Conservation (phyloP, 495 filamentous ascomycete species). For the Hypoxylon subgilvum region DNA sequence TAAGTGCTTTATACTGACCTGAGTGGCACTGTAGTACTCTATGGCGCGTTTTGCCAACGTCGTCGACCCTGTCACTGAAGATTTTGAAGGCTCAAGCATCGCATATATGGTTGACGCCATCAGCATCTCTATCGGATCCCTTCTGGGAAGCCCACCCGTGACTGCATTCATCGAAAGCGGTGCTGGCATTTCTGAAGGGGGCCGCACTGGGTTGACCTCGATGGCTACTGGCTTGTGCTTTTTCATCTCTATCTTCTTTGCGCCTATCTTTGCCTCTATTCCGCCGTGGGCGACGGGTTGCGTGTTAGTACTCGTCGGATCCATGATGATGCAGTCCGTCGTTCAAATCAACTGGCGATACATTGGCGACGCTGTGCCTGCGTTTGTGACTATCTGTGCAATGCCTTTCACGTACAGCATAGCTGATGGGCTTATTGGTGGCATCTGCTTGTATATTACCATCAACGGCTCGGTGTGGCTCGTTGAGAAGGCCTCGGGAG, state of each 20-base stretch:
- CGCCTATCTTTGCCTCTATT: constrained; percentile 83
- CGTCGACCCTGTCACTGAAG: constrained; percentile 73
- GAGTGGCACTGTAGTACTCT: constrained; percentile 59
- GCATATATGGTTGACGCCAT: constrained; percentile 82
- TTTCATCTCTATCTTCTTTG: constrained; percentile 86
- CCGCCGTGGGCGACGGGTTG: constrained; percentile 84
- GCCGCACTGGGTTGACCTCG: constrained; percentile 81
- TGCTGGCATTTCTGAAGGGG: constrained; percentile 83
- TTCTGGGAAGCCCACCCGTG: constrained; percentile 75
- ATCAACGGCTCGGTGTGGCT: constrained; percentile 71
- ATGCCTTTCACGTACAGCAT: constrained; percentile 90
- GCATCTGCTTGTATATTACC: constrained; percentile 73
- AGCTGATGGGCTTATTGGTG: constrained; percentile 76
- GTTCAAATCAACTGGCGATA: constrained; percentile 86
- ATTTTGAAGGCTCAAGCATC: constrained; percentile 78
- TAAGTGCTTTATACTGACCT: constrained; percentile 10
- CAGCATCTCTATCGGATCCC: constrained; percentile 75
- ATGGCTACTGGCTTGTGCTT: constrained; percentile 77
- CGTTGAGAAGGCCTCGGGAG: constrained; percentile 66
- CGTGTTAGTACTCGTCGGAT: constrained; percentile 79
- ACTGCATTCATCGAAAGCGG: constrained; percentile 85
- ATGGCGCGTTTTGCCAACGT: constrained; percentile 80
- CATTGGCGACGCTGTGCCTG: constrained; percentile 76
- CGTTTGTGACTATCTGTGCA: constrained; percentile 77
- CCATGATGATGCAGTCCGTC: constrained; percentile 77